These are phyloP conservation scores for Leccinum ochraceum DNA, from an alignment of 768 basidiomycete genomes.

Conservation along the genomic window DNA sequence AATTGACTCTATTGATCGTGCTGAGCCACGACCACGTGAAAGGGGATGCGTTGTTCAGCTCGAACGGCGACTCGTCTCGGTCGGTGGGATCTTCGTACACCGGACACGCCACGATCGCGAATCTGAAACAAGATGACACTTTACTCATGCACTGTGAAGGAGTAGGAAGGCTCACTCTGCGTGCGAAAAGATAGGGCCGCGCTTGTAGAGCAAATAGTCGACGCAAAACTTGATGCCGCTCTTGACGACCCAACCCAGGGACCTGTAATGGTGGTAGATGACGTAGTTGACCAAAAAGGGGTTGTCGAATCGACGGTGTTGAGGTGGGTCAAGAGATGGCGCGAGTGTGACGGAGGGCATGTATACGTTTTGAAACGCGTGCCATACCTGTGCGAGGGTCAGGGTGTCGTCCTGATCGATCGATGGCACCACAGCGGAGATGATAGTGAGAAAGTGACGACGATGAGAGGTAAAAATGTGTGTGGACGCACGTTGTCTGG, in stretches of 20 bases:
- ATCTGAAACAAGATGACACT: constrained; percentile 47
- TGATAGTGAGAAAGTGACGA: background rate
- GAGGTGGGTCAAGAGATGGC: constrained; percentile 26
- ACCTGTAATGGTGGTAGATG: constrained; percentile 92
- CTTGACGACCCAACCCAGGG: constrained; percentile 96
- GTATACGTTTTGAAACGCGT: constrained; percentile 59
- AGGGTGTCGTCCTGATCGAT: constrained; percentile 51
- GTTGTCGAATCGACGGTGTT: constrained; percentile 70
- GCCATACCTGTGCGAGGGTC: constrained; percentile 61
- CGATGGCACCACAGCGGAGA: background rate
- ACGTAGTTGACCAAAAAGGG: constrained; percentile 91
- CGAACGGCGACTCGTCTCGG: constrained; percentile 59
- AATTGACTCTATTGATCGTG: constrained; percentile 95
- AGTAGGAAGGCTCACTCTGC: constrained; percentile 70
- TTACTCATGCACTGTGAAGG: too few species aligned
- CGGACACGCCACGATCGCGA: constrained; percentile 88
- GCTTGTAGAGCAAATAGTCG: constrained; percentile 91
- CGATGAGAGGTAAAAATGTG: background rate
- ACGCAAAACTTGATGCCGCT: constrained; percentile 97
- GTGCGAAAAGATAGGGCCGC: constrained; percentile 93
- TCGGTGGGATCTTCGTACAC: constrained; percentile 86
- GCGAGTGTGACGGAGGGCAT: constrained; percentile 40
- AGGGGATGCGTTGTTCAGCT: constrained; percentile 64
- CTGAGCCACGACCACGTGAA: constrained; percentile 96
- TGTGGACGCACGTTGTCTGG: constrained; percentile 56